These are phyloP conservation scores for Aspergillus ustus DNA, from an alignment of 2,329 filamentous ascomycete genomes.

Conservation along the genomic window DNA sequence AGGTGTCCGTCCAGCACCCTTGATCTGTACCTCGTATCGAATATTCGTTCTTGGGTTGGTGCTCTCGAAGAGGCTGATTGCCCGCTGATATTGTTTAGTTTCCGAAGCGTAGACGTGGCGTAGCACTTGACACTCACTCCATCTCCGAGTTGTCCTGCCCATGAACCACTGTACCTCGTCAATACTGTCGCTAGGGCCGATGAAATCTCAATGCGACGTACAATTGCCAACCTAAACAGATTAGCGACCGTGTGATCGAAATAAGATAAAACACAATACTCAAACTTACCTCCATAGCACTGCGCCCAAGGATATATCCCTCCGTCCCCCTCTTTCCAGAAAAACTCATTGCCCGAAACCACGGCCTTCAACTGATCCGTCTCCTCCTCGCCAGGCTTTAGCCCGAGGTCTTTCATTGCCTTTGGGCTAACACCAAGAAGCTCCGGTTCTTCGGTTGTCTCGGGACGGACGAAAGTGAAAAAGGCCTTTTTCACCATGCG, in stretches of 20 bases:
- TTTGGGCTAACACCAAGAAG: slow-evolving; percentile 79
- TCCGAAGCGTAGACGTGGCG: background rate
- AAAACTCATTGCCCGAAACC: slow-evolving; percentile 80
- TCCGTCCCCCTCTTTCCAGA: slow-evolving; percentile 72
- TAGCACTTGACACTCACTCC: slow-evolving; percentile 54
- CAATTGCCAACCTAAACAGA: slow-evolving; percentile 53
- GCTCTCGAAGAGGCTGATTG: slow-evolving; percentile 90
- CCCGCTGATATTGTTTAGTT: slow-evolving; percentile 54
- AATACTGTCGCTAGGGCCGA: slow-evolving; percentile 17
- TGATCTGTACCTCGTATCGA: slow-evolving; percentile 89
- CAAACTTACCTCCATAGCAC: slow-evolving; percentile 82
- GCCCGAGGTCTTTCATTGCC: slow-evolving; percentile 80
- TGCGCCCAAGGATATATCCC: slow-evolving; percentile 98
- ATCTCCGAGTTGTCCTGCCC: slow-evolving; percentile 95
- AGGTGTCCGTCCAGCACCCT: slow-evolving; percentile 89
- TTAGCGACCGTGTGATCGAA: slow-evolving; percentile 21
- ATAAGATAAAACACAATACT: slow-evolving; percentile 31
- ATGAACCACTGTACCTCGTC: slow-evolving; percentile 68
- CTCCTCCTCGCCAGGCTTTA: slow-evolving; percentile 69
- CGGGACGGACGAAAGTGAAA: slow-evolving; percentile 89
- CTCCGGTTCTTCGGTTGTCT: slow-evolving; percentile 72
- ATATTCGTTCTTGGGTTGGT: slow-evolving; percentile 73
- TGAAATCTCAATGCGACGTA: slow-evolving; percentile 32
- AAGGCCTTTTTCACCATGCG: slow-evolving; percentile 82
- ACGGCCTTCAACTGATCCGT: slow-evolving; percentile 76